phyloP scores from a whole-genome alignment of 1,284 basidiomycete genomes.

The Irpex lacteus region DNA sequence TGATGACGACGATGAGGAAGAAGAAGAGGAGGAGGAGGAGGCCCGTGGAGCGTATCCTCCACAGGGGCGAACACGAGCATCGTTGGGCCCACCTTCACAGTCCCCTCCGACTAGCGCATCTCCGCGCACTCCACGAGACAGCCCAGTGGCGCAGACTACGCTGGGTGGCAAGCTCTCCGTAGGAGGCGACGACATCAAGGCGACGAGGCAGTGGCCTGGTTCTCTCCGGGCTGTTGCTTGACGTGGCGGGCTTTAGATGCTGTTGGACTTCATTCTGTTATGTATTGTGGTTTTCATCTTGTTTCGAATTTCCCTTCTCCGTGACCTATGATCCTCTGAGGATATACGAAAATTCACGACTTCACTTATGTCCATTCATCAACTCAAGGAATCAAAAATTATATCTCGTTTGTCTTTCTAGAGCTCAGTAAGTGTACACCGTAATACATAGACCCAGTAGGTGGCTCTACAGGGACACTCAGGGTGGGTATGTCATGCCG shows the following conservation, averaged over 20 bases:
- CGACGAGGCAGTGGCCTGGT: constrained; percentile 32
- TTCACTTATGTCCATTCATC: not conserved
- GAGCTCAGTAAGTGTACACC: no score
- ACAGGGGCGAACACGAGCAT: not conserved
- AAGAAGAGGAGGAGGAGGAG: constrained; percentile 50
- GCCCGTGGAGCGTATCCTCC: constrained; percentile 28
- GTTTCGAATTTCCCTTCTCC: not conserved
- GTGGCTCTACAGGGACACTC: no score
- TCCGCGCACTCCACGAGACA: constrained; percentile 28
- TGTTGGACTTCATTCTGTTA: not conserved
- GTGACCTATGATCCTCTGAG: not conserved
- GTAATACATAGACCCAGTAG: no score
- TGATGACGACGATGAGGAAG: constrained; percentile 64
- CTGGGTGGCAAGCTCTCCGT: constrained; percentile 32
- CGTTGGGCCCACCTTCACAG: constrained; percentile 25
- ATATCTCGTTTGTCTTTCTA: no score
- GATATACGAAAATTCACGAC: not conserved
- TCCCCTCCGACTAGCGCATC: constrained; percentile 28
- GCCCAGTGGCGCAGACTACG: constrained; percentile 10
- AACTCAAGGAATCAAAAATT: not conserved
- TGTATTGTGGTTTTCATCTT: not conserved
- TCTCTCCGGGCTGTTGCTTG: no score
- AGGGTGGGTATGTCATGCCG: no score
- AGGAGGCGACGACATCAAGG: constrained; percentile 1
- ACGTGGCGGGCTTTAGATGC: not conserved